Evolutionary conservation across 2,329 filamentous ascomycete genomes (phyloP), one percentile per base, ranked within the genome.

Genomic region (Neonectria coccinea): DNA sequence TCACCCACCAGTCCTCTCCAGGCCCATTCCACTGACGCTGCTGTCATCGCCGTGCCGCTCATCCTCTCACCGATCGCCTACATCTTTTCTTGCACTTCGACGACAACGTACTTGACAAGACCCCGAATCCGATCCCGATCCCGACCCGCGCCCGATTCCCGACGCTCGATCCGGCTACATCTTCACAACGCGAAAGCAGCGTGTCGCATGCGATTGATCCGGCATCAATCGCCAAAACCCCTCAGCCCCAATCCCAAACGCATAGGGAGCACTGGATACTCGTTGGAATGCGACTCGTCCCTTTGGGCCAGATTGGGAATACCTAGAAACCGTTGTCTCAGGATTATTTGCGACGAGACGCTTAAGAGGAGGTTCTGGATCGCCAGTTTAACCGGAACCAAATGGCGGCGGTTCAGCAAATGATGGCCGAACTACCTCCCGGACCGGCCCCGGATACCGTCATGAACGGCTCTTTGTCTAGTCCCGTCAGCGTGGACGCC

Each of bases 391-490:
- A 36, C 20, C 4, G 52, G 39, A 45, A 61, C 36, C 66, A 64
- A 42, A 81, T 81, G 79, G 79, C 79, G 58, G 77, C 79, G 9
- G 79, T 81, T 44, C 78, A 80, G 61, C 78, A 79, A 59, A 71
- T 79, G 58, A 68, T 79, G 52, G 69, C 76, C 48, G 78, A 75
- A 47, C 73, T 78, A 31, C 77, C 77, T 55, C 74, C 75, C 36
- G 71, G 73, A 56, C 67, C 78, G 33, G 68, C 60, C 10, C 65
- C 72, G 51, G 57, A 66, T 55, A 60, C 74, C 50, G 58, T 68
- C 47, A 68, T 76, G 59, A 73, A 75, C 52, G 70, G 71, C 33
- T 57, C 70, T 47, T 62, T 66, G 7, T 59, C 74, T 14, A 71
- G 66, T 27, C 67, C 76, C 45, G 59, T 70, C 54, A 64, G 56